phyloP scores from a whole-genome alignment of 2,329 filamentous ascomycete species.

The Trichophyton schoenleinii region DNA sequence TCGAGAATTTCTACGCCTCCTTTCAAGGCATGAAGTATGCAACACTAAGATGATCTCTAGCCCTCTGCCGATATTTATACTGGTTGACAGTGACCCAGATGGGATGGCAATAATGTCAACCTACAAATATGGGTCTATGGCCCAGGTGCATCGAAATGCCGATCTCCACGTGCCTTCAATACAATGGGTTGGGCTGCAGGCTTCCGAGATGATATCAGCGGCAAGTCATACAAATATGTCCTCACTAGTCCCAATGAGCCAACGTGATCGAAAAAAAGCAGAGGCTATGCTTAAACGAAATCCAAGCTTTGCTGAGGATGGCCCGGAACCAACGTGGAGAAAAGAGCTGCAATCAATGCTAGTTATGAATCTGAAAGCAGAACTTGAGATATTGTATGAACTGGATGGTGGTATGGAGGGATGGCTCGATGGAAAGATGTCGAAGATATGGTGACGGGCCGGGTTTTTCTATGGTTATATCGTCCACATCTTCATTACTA shows the following conservation, averaged over 20 bases:
- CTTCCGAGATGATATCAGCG: constrained; percentile 26
- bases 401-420: constrained; percentile 27
- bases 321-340: constrained; percentile 35
- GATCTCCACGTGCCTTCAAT: constrained; percentile 36
- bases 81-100: constrained; percentile 51
- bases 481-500: not conserved
- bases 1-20: constrained; percentile 39
- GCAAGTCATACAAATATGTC: constrained; percentile 15
- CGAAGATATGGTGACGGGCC: not conserved
- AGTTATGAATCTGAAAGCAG: constrained; percentile 49
- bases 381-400: constrained; percentile 46
- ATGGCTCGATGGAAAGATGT: constrained; percentile 29
- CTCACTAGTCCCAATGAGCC: constrained; percentile 36
- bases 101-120: constrained; percentile 50
- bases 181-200: constrained; percentile 47
- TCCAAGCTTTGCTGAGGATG: constrained; percentile 32
- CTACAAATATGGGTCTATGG: constrained; percentile 49
- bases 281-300: constrained; percentile 39
- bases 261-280: constrained; percentile 44
- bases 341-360: constrained; percentile 49
- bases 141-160: constrained; percentile 42
- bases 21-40: constrained; percentile 20
- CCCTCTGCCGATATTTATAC: constrained; percentile 33
- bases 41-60: not conserved
- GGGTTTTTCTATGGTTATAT: not conserved